These are phyloP conservation scores for Gastrolobium bilobum DNA, from an alignment of 306 rosid species.

Conservation along the genomic window DNA sequence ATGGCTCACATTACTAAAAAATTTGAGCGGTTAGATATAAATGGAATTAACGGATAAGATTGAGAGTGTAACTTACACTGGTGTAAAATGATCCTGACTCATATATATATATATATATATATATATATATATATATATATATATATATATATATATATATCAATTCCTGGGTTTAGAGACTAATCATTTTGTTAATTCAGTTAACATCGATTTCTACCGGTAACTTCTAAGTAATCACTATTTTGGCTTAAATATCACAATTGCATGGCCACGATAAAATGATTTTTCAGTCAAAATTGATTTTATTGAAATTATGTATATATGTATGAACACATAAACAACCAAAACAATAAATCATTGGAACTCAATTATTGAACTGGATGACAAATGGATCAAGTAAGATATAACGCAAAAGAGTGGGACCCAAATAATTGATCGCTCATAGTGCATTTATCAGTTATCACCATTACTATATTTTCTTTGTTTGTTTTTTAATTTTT, in stretches of 20 bases:
- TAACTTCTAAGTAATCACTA: background rate
- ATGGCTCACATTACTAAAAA: too few species aligned
- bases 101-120: too few species aligned
- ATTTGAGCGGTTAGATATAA: too few species aligned
- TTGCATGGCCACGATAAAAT: background rate
- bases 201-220: background rate
- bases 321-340: background rate
- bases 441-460: slow-evolving; percentile 14
- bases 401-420: slow-evolving; percentile 41
- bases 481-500: background rate
- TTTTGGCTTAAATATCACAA: slow-evolving; percentile 5
- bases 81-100: too few species aligned
- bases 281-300: background rate
- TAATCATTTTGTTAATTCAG: background rate
- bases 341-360: slow-evolving; percentile 35
- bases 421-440: slow-evolving; percentile 40
- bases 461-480: slow-evolving; percentile 14
- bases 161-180: too few species aligned
- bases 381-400: slow-evolving; percentile 42
- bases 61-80: too few species aligned
- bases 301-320: background rate
- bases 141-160: too few species aligned
- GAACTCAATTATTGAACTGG: slow-evolving; percentile 50
- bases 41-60: too few species aligned
- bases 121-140: too few species aligned